Conservation (phyloP, 495 filamentous ascomycete genomes). For the Penicillium maclennaniae region DNA sequence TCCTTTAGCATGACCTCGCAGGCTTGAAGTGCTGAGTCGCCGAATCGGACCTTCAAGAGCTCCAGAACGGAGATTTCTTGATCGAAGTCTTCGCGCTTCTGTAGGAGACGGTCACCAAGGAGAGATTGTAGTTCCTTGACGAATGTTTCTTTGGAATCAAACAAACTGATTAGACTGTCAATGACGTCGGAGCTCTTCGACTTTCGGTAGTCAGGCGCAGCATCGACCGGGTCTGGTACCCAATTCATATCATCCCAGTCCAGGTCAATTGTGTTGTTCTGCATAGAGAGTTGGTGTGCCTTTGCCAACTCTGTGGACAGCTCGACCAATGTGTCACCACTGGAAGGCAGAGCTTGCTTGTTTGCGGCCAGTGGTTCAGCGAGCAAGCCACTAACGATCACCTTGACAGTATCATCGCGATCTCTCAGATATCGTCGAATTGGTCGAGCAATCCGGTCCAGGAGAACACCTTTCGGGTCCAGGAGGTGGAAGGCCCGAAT, state of each 20-base stretch:
- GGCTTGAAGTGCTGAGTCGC: constrained; percentile 76
- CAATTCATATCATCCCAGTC: constrained; percentile 90
- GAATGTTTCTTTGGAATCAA: constrained; percentile 83
- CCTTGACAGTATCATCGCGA: constrained; percentile 87
- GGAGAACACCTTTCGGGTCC: constrained; percentile 85
- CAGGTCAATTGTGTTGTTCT: constrained; percentile 60
- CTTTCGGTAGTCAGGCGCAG: constrained; percentile 83
- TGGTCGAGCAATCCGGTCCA: constrained; percentile 78
- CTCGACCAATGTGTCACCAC: constrained; percentile 61
- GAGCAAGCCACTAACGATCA: constrained; percentile 82
- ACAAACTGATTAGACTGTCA: constrained; percentile 78
- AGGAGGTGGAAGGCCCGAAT: constrained; percentile 87
- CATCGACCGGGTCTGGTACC: constrained; percentile 89
- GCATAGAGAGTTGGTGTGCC: constrained; percentile 47
- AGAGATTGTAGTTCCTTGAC: constrained; percentile 89
- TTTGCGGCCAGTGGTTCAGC: constrained; percentile 57
- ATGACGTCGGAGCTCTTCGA: constrained; percentile 91
- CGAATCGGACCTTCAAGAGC: constrained; percentile 83
- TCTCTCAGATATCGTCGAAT: constrained; percentile 85
- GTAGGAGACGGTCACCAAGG: constrained; percentile 76
- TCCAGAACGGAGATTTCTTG: constrained; percentile 80
- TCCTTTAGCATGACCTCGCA: constrained; percentile 98
- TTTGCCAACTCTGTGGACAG: constrained; percentile 70
- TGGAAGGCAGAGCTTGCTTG: constrained; percentile 23
- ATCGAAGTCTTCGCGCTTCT: constrained; percentile 63